Percentiles rank a stretch among this genome's conserved stretches.
phyloP scores from a whole-genome alignment of 2,329 filamentous ascomycete genomes.

The Zasmidium angulare region DNA sequence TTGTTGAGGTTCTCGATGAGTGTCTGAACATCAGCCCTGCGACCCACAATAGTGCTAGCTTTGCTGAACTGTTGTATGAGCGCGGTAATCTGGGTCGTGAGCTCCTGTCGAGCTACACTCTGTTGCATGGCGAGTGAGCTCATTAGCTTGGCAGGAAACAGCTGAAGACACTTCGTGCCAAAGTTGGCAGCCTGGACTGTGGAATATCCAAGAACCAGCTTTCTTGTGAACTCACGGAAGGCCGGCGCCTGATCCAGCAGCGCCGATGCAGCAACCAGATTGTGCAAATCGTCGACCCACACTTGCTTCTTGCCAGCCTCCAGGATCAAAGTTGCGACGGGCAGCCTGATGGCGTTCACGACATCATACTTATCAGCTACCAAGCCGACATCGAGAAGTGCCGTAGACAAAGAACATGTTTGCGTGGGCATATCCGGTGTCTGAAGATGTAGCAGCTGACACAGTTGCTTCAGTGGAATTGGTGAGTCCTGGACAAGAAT shows the following conservation, averaged over 20 bases:
- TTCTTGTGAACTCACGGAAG: constrained; percentile 13
- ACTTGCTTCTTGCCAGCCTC: not conserved
- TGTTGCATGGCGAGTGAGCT: not conserved
- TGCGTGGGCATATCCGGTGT: not conserved
- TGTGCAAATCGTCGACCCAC: not conserved
- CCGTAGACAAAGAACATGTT: not conserved
- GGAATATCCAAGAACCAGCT: constrained; percentile 2
- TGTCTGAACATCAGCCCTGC: not conserved
- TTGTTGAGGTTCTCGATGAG: not conserved
- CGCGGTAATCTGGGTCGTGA: not conserved
- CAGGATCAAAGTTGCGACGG: not conserved
- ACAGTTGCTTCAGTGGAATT: constrained; percentile 4
- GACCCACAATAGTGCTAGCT: not conserved
- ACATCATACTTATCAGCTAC: constrained; percentile 21
- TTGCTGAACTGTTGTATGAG: not conserved
- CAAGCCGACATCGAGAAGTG: constrained; percentile 11
- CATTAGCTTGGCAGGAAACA: not conserved
- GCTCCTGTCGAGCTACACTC: not conserved
- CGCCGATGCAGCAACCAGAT: constrained; percentile 8
- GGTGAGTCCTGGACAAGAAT: constrained; percentile 14
- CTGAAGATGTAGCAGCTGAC: constrained; percentile 13
- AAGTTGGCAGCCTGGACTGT: not conserved
- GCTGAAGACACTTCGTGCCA: not conserved
- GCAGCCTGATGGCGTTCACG: constrained; percentile 1
- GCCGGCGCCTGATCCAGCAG: constrained; percentile 12